Evolutionary conservation across 2,329 filamentous ascomycete species (phyloP).

Genomic region (Arthrobotrys conoides): DNA sequence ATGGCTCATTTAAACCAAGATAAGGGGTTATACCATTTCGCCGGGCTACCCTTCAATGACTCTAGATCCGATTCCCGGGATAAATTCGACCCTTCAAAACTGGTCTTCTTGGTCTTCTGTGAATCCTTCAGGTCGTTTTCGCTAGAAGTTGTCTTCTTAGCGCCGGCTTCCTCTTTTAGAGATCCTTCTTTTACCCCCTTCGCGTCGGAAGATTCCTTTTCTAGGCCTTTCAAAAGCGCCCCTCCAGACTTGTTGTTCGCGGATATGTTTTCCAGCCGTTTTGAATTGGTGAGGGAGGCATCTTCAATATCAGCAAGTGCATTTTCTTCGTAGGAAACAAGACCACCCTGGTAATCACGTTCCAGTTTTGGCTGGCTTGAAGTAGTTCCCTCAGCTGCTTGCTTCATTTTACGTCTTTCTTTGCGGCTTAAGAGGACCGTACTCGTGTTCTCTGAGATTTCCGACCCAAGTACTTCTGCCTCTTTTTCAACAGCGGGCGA

Average conservation of each 20-base stretch:
- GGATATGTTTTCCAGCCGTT: neutral
- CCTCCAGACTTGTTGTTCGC: neutral
- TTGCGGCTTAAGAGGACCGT: neutral
- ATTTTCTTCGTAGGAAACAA: slow-evolving; percentile 28
- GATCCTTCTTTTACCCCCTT: neutral
- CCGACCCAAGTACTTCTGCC: neutral
- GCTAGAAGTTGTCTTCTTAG: neutral
- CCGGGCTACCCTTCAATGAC: neutral
- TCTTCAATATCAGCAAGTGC: slow-evolving; percentile 35
- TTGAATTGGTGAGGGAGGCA: neutral
- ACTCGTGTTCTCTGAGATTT: neutral
- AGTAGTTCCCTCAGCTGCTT: neutral
- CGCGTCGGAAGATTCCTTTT: neutral
- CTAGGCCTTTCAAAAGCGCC: neutral
- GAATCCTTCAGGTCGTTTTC: neutral
- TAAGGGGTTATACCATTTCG: slow-evolving; percentile 54
- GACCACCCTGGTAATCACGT: neutral
- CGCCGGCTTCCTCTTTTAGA: neutral
- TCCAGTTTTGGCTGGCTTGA: slow-evolving; percentile 12
- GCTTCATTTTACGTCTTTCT: neutral
- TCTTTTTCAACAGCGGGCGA: neutral
- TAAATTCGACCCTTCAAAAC: slow-evolving; percentile 40
- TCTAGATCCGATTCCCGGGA: slow-evolving; percentile 16
- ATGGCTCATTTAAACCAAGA: slow-evolving; percentile 43
- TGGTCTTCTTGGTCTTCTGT: neutral